Evolutionary conservation across 169 alveolate species (phyloP).

Genomic region (Plasmodium chabaudi): DNA sequence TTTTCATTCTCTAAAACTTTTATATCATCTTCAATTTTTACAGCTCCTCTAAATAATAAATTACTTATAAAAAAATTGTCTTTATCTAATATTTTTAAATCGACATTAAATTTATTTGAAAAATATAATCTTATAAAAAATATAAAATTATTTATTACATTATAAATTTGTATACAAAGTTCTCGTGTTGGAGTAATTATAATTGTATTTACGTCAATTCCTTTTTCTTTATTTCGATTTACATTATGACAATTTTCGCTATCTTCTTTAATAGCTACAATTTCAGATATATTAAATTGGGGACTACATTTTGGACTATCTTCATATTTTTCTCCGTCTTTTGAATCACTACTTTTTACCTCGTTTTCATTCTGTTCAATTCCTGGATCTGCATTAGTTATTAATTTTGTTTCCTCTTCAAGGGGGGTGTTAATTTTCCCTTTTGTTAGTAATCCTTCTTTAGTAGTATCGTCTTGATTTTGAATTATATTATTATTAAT

Average conservation of each 20-base stretch:
- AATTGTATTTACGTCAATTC: conserved; percentile 83
- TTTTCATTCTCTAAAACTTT: conserved; percentile 57
- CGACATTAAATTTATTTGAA: conserved; percentile 6
- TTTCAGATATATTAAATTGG: neutral
- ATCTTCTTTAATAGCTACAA: neutral
- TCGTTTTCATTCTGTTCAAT: neutral
- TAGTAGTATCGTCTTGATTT: neutral
- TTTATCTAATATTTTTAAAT: conserved; percentile 25
- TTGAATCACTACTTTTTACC: neutral
- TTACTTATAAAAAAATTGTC: conserved; percentile 41
- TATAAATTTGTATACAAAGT: conserved; percentile 91
- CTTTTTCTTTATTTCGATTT: conserved; percentile 5
- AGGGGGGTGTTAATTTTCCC: neutral
- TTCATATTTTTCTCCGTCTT: neutral
- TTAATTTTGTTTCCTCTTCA: neutral
- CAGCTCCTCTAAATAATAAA: conserved; percentile 52
- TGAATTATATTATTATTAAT: neutral
- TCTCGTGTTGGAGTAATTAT: conserved; percentile 95
- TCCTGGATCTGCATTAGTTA: neutral
- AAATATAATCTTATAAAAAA: conserved; percentile 63
- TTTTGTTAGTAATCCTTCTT: neutral
- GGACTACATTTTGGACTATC: neutral
- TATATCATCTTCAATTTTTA: conserved; percentile 52
- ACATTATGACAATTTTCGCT: neutral
- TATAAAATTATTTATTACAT: conserved; percentile 45